These are phyloP conservation scores for Cryptomeria japonica DNA, from an alignment of 75 land plant species.

Conservation along the genomic window DNA sequence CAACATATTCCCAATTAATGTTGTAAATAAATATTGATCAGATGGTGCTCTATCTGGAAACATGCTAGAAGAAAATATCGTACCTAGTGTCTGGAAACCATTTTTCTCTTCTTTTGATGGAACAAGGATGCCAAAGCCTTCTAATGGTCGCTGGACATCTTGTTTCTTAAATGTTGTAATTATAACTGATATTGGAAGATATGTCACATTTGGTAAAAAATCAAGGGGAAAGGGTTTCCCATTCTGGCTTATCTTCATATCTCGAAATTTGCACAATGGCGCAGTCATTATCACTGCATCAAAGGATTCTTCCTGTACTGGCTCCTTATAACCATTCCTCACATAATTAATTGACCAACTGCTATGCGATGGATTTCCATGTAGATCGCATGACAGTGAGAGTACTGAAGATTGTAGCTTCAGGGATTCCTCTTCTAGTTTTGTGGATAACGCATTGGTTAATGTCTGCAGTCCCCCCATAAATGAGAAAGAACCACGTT, in stretches of 20 bases:
- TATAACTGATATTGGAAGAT: conserved; percentile 83
- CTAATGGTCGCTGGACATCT: conserved; percentile 70
- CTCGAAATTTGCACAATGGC: conserved; percentile 62
- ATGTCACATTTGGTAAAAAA: conserved; percentile 82
- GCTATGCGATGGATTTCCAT: conserved; percentile 51
- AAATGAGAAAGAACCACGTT: conserved; percentile 88
- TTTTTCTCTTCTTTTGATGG: conserved; percentile 86
- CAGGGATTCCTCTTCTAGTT: conserved; percentile 59
- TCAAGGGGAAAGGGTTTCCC: conserved; percentile 64
- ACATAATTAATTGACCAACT: conserved; percentile 39
- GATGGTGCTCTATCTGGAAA: conserved; percentile 94
- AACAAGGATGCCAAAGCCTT: conserved; percentile 93
- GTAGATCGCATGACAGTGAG: conserved; percentile 59
- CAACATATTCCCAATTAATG: conserved; percentile 91
- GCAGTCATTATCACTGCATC: conserved; percentile 17
- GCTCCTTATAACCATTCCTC: too few relatives aligned
- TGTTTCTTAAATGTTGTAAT: conserved; percentile 73
- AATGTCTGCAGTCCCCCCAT: conserved; percentile 90
- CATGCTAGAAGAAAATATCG: conserved; percentile 96
- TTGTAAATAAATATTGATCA: conserved; percentile 77
- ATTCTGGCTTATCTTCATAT: conserved; percentile 69
- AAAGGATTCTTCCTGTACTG: too few relatives aligned
- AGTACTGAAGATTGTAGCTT: conserved; percentile 68
- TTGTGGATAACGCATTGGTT: conserved; percentile 53
- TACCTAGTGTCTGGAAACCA: conserved; percentile 88